Base-by-base conservation (phyloP, 2,329 filamentous ascomycete genomes). In the Pseudogymnoascus sp. region DNA sequence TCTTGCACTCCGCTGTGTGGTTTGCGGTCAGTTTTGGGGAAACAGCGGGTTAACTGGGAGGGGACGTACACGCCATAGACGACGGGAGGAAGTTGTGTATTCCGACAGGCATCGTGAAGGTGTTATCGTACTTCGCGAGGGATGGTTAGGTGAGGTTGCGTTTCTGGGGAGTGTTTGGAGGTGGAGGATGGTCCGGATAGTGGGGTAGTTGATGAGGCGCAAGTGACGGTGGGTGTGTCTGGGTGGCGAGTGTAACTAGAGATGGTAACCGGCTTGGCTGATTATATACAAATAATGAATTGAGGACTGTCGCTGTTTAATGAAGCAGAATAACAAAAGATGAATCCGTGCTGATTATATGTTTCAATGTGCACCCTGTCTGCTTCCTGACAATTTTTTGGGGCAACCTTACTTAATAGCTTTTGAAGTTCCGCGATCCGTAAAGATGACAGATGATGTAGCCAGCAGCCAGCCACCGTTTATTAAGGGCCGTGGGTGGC, bases 1-100 rank as follows among this genome's bases (percentile, higher is more conserved):
- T 99, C 77, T 89, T 95, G 80, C 95, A 97, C 80, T 99, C 95
- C 80, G 91, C 93, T 97, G 77, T 31, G 7, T 42, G 38, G 63
- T 63, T 61, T 62, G 61, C 25, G 63, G 62, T 67, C 37, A 67
- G 66, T 56, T 62, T 64, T 67, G 25, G 25, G 25, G 3, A 25
- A 69, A 18, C 59, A 64, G 66, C 63, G 62, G 63, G 69, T 68
- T 18, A 34, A 28, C 9, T 56, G 49, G 28, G 65, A 61, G 28
- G 63, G 63, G 64, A 84, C 85, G 82, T 82, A 88, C 85, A 87
- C 75, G 84, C 83, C 79, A 88, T 79, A 68, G 84, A 87, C 73
- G 84, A 84, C 73, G 85, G 85, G 65, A 88, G 81, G 68, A 85
- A 85, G 70, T 87, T 88, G 73, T 88, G 80, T 75, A 88, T 78